Percentiles rank a stretch among this genome's conserved stretches.
phyloP scores from a whole-genome alignment of 108 stramenopile genomes.

The Nitzschia sp. region DNA sequence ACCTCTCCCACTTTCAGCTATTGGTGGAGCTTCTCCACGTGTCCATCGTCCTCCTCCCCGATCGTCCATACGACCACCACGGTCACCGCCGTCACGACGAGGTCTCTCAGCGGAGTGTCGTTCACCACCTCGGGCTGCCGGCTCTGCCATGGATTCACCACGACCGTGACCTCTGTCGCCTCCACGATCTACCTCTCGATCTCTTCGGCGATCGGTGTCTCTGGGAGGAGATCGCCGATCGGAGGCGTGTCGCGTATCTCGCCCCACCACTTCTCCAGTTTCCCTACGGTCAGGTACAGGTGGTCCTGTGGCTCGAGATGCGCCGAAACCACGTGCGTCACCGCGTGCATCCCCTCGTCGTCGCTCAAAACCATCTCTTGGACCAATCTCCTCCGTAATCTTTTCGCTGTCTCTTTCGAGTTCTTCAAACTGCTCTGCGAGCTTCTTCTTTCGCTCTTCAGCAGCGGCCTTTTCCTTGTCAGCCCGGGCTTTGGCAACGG shows the following conservation, averaged over 20 bases:
- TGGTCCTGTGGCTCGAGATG: background rate
- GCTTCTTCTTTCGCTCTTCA: constrained; percentile 61
- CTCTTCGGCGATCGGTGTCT: constrained; percentile 1
- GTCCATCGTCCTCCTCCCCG: constrained; percentile 3
- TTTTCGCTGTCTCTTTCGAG: constrained; percentile 71
- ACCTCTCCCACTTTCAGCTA: background rate
- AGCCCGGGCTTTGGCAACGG: constrained; percentile 60
- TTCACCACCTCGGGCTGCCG: background rate
- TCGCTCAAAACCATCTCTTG: constrained; percentile 26
- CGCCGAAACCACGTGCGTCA: background rate
- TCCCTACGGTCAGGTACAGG: background rate
- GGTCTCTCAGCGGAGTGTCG: background rate
- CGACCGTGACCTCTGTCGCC: constrained; percentile 5
- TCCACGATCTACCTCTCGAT: background rate
- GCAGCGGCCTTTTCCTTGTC: constrained; percentile 67
- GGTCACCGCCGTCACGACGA: constrained; percentile 9
- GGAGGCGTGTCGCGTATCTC: background rate
- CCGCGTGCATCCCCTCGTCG: background rate
- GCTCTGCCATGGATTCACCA: background rate
- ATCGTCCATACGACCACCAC: background rate
- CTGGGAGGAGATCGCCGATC: constrained; percentile 2
- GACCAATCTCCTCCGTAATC: constrained; percentile 60
- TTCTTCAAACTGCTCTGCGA: constrained; percentile 65
- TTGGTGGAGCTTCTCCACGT: constrained; percentile 2
- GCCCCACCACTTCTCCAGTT: background rate